phyloP scores from a whole-genome alignment of 345 rosid species.

The Eucalyptus erythrocorys region DNA sequence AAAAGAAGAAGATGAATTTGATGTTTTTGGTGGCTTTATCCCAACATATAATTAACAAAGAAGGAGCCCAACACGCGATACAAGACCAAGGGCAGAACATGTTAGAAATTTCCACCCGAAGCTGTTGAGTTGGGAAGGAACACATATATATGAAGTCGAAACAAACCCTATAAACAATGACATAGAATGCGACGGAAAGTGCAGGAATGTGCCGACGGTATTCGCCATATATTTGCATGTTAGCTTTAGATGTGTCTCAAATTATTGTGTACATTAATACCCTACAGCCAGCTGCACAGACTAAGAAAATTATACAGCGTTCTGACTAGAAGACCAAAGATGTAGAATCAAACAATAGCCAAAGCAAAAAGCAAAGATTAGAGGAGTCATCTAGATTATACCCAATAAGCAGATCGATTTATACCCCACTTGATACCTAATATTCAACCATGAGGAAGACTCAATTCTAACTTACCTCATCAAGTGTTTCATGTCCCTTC shows the following conservation, averaged over 20 bases:
- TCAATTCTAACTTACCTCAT: conserved; percentile 42
- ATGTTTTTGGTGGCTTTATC: no score
- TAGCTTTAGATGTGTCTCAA: background rate
- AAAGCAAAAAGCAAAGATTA: background rate
- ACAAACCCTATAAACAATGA: background rate
- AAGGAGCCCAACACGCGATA: background rate
- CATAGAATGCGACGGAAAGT: background rate
- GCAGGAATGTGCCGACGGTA: background rate
- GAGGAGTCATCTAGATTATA: background rate
- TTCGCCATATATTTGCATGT: background rate
- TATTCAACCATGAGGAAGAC: background rate
- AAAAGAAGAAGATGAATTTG: no score
- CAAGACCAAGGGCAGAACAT: background rate
- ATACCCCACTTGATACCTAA: background rate
- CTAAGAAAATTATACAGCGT: background rate
- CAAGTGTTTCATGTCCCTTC: conserved; percentile 67
- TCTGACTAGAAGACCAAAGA: background rate
- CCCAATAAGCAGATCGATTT: background rate
- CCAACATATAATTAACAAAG: no score
- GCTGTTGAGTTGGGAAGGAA: background rate
- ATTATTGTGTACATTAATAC: background rate
- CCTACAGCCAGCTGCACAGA: background rate
- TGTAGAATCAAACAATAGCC: background rate
- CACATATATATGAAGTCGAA: background rate
- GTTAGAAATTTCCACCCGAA: background rate